These are phyloP conservation scores for Rhodamnia rubescens DNA, from an alignment of 345 rosid genomes.

Conservation along the genomic window DNA sequence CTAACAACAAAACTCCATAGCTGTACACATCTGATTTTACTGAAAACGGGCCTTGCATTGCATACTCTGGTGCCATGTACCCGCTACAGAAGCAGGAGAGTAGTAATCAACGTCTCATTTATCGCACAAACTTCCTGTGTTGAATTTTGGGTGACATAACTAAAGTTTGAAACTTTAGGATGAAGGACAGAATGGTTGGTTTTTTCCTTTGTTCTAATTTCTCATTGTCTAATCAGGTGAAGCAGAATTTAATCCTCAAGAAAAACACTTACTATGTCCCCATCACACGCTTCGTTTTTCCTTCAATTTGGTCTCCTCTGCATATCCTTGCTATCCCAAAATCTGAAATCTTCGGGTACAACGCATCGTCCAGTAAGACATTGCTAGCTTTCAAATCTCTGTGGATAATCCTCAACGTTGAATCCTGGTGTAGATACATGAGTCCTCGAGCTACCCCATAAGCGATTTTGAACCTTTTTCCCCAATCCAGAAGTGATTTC, in stretches of 20 bases:
- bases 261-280: conserved; percentile 9
- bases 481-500: conserved; percentile 1
- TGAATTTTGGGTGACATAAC: background rate
- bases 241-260: background rate
- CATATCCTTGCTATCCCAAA: conserved; percentile 5
- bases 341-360: conserved; percentile 11
- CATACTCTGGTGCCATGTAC: background rate
- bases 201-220: background rate
- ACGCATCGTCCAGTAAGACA: conserved; percentile 1
- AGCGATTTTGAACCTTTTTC: background rate
- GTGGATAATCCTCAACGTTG: conserved; percentile 2
- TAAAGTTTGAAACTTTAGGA: background rate
- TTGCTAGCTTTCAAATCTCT: conserved; percentile 8
- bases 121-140: background rate
- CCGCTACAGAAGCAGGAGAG: background rate
- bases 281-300: background rate
- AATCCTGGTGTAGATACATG: conserved; percentile 11
- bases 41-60: background rate
- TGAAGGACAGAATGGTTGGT: background rate
- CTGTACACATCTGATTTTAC: background rate
- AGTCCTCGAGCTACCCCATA: conserved; percentile 6
- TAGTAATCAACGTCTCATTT: background rate
- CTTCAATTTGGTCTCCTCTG: background rate
- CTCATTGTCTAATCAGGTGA: background rate
- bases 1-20: background rate